Evolutionary conservation across 352 stramenopile species (phyloP), one percentile per base, ranked within the genome.

Genomic region (Elongisporangium senticosum): DNA sequence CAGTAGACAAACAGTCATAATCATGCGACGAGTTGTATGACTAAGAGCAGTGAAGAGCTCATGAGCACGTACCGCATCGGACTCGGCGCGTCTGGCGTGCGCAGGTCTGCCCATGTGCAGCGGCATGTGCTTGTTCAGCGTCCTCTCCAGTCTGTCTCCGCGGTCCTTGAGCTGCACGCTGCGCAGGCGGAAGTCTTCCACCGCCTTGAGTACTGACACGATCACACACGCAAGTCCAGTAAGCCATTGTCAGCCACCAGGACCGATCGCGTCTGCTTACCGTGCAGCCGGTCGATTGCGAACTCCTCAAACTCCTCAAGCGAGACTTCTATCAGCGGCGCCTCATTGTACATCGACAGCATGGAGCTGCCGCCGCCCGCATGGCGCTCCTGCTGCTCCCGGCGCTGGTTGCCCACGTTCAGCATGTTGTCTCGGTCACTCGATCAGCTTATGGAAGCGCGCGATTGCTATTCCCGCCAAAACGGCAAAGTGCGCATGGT

Each of bases 221-320:
- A 53, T 76, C 69, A 51, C 75, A 64, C 14, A 64, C 14, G 72
- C 71, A 72, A 52, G 8, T 17, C 2, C 58, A 47, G 6, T 50
- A 54, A 39, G 33, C 33, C 33, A 17, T 43, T 7, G 87, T 91
- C 28, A 96, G 63, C 58, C 84, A 77, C 68, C 21, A 49, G 28
- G 1, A n/a, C 5, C 33, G 4, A 60, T 47, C 33, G 2, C 10
- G 20, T 33, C 15, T 28, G 4, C 52, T 59, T 57, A 89, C 87
- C 71, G 48, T 98, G 92, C 66, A 99, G 77, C 4, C 97, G 77
- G 62, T 99, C 95, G 52, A 99, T 94, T 4, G 97, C 96, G 71
- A 98, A 98, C 53, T 97, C 83, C 73, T 99, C 97, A 84, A 99
- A 99, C 65, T 99, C 92, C 68, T 99, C 96, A 37, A 99, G 72